Base-by-base conservation (phyloP, 306 rosid species). In the Dryas drummondii region DNA sequence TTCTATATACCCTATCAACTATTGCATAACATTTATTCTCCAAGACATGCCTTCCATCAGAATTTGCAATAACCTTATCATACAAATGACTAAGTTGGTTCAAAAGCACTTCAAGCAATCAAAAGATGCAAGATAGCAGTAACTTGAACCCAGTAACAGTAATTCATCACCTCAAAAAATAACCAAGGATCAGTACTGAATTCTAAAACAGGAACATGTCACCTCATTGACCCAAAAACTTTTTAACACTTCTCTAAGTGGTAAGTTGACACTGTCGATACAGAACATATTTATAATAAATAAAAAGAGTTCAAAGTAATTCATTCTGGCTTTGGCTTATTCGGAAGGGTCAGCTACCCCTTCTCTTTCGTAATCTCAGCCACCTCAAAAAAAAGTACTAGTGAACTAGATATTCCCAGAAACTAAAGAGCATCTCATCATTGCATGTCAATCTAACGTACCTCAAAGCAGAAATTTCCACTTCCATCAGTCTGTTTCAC, bases 381-480 rank as follows among this genome's bases (percentile, higher is more conserved):
- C 49, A 40, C 37, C 65, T 17, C 49, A 42, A 62, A 62, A 68
- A 41, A 42, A 22, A 51, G 52, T 65, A 76, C 40, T 41, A 56
- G 73, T 72, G 14, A 58, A 70, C 37, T 52, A 79, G 66, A 75
- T 77, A 76, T 44, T 64, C 9, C 41, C 56, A 44, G 49, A 63
- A 80, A 66, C 53, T 42, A 61, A 46, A 51, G 48, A 56, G 63
- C 47, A 41, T 6, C 52, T n/a, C 16, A 27, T 47, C 22, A 58
- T 56, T 60, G 71, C 68, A 61, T 56, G 17, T 74, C 61, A 52
- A 66, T 40, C 72, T 46, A 76, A 53, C 88, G 80, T 87, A 94
- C 99, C 96, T 90, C 96, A 72, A 94, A 94, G 90, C 98, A 94
- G 85, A 94, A 94, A 15, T 84, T 85, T 75, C 99, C 99, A 70